These are phyloP conservation scores for Panaeolus cyanescens DNA, from an alignment of 768 basidiomycete species.

Conservation along the genomic window DNA sequence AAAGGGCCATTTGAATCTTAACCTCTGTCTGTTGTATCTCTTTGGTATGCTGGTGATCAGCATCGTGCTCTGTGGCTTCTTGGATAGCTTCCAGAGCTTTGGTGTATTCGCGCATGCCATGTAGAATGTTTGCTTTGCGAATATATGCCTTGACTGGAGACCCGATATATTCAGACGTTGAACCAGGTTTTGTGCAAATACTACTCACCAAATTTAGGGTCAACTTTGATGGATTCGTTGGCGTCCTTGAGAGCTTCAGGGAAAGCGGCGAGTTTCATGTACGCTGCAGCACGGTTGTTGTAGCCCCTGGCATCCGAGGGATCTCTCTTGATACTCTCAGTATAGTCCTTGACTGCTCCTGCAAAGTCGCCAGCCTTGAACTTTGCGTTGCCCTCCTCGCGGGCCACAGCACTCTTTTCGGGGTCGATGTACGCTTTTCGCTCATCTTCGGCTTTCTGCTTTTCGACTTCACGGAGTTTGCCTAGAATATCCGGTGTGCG, in stretches of 20 bases:
- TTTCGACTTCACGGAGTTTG: constrained; percentile 87
- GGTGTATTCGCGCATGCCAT: constrained; percentile 88
- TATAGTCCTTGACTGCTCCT: constrained; percentile 87
- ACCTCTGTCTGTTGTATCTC: constrained; percentile 83
- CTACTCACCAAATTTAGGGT: constrained; percentile 76
- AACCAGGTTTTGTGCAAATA: not conserved
- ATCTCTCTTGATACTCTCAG: constrained; percentile 95
- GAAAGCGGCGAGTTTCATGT: constrained; percentile 91
- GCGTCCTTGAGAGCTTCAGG: constrained; percentile 97
- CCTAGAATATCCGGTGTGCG: constrained; percentile 90
- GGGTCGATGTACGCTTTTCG: constrained; percentile 87
- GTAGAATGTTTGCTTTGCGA: constrained; percentile 85
- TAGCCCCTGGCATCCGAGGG: constrained; percentile 90
- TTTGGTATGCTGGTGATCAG: constrained; percentile 75
- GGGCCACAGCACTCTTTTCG: constrained; percentile 73
- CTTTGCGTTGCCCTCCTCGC: constrained; percentile 89
- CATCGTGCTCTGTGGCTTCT: constrained; percentile 75
- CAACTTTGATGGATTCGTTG: constrained; percentile 89
- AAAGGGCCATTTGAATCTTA: constrained; percentile 82
- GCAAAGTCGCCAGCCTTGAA: constrained; percentile 96
- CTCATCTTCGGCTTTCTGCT: constrained; percentile 74
- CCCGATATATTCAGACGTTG: not conserved
- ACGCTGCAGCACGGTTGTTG: constrained; percentile 98
- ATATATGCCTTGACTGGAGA: constrained; percentile 88
- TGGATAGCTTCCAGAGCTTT: constrained; percentile 86